Evolutionary conservation across 2,329 filamentous ascomycete species (phyloP).

Genomic region (Ascochyta lentis): DNA sequence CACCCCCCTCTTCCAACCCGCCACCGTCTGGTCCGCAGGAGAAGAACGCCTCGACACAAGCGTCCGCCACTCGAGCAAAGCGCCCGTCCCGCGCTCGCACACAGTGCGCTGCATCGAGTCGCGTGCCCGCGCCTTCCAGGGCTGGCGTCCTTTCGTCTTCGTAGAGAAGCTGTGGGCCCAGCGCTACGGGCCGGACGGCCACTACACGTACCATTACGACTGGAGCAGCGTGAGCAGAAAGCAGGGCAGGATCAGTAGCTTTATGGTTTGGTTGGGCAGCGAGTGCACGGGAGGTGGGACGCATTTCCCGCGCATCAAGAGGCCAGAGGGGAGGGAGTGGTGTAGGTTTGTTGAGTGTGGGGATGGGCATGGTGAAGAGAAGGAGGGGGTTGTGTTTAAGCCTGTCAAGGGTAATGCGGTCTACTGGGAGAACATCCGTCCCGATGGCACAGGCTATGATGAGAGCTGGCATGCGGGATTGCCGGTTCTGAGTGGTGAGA

Average conservation of each 20-base stretch:
- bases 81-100: slow-evolving; percentile 48
- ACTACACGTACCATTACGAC: slow-evolving; percentile 67
- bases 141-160: slow-evolving; percentile 64
- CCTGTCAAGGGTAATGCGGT: slow-evolving; percentile 65
- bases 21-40: slow-evolving; percentile 61
- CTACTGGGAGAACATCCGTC: slow-evolving; percentile 67
- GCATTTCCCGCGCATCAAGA: slow-evolving; percentile 62
- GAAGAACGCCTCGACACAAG: slow-evolving; percentile 56
- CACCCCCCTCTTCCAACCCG: slow-evolving; percentile 59
- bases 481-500: slow-evolving; percentile 62
- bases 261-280: slow-evolving; percentile 65
- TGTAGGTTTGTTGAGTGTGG: slow-evolving; percentile 65
- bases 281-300: slow-evolving; percentile 66
- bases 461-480: slow-evolving; percentile 68
- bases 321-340: slow-evolving; percentile 57
- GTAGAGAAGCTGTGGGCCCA: slow-evolving; percentile 68
- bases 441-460: slow-evolving; percentile 62
- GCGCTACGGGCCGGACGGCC: slow-evolving; percentile 63
- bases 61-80: slow-evolving; percentile 62
- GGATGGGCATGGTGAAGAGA: slow-evolving; percentile 24
- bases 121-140: slow-evolving; percentile 65
- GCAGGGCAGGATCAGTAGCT: slow-evolving; percentile 59
- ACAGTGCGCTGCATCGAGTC: slow-evolving; percentile 65
- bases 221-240: slow-evolving; percentile 50
- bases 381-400: slow-evolving; percentile 63